phyloP scores from a whole-genome alignment of 2,329 filamentous ascomycete species.

The Aspergillus terreus region DNA sequence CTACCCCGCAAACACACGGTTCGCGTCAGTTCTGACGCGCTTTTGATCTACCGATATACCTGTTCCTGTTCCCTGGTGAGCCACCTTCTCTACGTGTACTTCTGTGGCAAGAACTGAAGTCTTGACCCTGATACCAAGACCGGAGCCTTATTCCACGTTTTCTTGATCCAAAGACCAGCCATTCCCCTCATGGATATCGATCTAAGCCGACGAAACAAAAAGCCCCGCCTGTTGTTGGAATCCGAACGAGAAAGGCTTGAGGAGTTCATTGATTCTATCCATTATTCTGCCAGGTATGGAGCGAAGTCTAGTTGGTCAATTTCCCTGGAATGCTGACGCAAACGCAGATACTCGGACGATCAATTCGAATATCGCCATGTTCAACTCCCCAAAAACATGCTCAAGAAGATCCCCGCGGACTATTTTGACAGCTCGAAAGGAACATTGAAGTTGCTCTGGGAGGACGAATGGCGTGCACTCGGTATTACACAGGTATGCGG shows the following conservation, averaged over 20 bases:
- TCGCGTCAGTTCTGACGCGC: no score
- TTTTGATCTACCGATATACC: no score
- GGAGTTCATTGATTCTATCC: constrained; percentile 88
- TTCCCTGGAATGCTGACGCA: constrained; percentile 14
- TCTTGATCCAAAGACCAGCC: not conserved
- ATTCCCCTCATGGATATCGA: constrained; percentile 58
- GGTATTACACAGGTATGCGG: constrained; percentile 86
- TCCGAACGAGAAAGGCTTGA: constrained; percentile 78
- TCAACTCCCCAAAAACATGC: constrained; percentile 95
- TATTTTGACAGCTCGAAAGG: constrained; percentile 88
- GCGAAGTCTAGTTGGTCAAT: not conserved
- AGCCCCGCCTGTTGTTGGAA: constrained; percentile 75
- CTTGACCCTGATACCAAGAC: no score
- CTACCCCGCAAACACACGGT: no score
- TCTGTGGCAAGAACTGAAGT: no score
- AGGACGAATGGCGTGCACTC: constrained; percentile 95
- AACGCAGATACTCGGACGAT: constrained; percentile 78
- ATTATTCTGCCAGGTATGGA: constrained; percentile 84
- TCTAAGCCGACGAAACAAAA: constrained; percentile 78
- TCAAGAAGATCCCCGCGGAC: constrained; percentile 92
- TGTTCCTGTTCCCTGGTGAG: no score
- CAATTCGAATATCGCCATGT: constrained; percentile 97
- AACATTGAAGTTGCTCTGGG: constrained; percentile 93
- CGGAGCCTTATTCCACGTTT: not conserved
- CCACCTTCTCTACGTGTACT: no score